Evolutionary conservation across 2,329 filamentous ascomycete genomes (phyloP), one percentile per base, ranked within the genome.

Genomic region (Aspergillus fructus): DNA sequence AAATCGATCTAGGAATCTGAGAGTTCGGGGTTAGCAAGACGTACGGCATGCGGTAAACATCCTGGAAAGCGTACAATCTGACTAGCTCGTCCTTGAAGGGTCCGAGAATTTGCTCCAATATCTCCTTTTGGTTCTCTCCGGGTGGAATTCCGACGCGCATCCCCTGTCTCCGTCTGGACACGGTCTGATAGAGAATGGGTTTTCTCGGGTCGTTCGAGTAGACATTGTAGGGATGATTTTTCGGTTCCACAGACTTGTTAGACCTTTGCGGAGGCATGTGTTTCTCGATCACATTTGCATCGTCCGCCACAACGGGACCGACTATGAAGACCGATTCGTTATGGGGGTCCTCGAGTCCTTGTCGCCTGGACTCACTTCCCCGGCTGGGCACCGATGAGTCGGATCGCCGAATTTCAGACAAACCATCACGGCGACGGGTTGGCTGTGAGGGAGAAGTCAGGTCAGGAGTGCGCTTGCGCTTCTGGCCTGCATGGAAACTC

Each of bases 251-350:
- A 3, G 74, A 72, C 50, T 70, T 68, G 62, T 65, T 76, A 15
- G 71, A 73, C 53, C 69, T 62, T 58, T 77, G 72, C 24, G 74
- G 71, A 17, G 79, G 79, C 57, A 86, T 78, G 56, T 85, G 85
- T 51, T 83, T 80, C n/a, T 84, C 81, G 46, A 87, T 75, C 11
- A 87, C 78, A 53, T 86, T 83, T 1, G 81, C 84, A 71, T 87
- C 85, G 49, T 81, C 81, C 5, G 83, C 84, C 5, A 83, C 78
- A 5, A 83, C 82, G 0, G 84, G 84, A 0, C 85, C 83, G 51
- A 87, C 79, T 57, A 87, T 85, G 62, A 85, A 81, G 39, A 78
- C 73, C 1, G 74, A 78, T 60, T 78, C 75, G 58, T 76, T 76
- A 5, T 75, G 72, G 7, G 69, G 71, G 45, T 74, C 72, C 12